Conservation (phyloP, 495 filamentous ascomycete species). For the Aspergillus sparsus region DNA sequence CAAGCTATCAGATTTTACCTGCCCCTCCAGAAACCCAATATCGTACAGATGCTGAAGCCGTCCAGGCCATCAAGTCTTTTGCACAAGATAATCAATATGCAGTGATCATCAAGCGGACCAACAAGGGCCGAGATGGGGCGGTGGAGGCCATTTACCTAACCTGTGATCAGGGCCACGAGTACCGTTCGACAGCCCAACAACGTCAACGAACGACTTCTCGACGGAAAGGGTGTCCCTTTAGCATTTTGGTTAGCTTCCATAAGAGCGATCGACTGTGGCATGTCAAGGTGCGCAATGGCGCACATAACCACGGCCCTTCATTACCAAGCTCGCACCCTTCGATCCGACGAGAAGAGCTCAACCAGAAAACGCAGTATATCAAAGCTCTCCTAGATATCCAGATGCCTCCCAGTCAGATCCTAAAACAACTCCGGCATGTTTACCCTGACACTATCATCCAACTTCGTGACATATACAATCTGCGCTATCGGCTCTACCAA, state of each 20-base stretch:
- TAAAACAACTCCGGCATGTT: constrained; percentile 21
- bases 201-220: constrained; percentile 17
- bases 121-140: constrained; percentile 18
- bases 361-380: constrained; percentile 18
- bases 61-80: constrained; percentile 16
- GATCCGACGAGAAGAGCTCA: constrained; percentile 16
- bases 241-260: constrained; percentile 16
- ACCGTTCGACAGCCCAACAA: constrained; percentile 17
- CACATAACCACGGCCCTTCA: constrained; percentile 19
- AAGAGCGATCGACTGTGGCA: constrained; percentile 18
- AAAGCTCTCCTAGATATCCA: constrained; percentile 21
- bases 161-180: constrained; percentile 18
- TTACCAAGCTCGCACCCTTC: constrained; percentile 11
- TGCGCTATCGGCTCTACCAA: constrained; percentile 17
- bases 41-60: constrained; percentile 16
- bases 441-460: constrained; percentile 17
- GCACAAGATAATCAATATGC: constrained; percentile 16
- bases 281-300: constrained; percentile 13
- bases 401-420: constrained; percentile 19
- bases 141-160: constrained; percentile 20
- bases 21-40: constrained; percentile 11
- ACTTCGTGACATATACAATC: constrained; percentile 19
- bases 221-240: constrained; percentile 18
- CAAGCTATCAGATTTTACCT: constrained; percentile 4
- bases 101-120: constrained; percentile 19